A percentile compares a stretch with the other conserved stretches of the same genome.
Conservation (phyloP, 176 grass and related monocot species). For the Alloteropsis semialata region DNA sequence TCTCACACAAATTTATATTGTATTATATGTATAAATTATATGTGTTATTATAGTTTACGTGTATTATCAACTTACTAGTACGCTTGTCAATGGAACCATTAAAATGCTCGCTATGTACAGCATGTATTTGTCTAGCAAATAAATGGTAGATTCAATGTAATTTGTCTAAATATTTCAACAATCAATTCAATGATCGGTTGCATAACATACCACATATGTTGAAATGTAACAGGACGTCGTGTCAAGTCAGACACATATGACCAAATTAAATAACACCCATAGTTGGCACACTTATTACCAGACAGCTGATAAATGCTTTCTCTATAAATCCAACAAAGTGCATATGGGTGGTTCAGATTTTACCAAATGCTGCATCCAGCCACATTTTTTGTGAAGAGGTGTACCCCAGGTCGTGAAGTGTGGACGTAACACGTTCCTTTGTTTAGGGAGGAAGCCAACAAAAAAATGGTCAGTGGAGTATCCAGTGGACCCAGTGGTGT, state of each 20-base stretch:
- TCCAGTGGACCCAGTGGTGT: constrained; percentile 1
- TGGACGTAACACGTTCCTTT: background rate
- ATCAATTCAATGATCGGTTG: background rate
- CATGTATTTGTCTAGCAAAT: background rate
- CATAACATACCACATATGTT: background rate
- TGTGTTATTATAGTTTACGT: background rate
- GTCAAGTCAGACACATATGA: background rate
- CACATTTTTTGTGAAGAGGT: background rate
- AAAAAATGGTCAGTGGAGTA: background rate
- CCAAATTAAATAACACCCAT: background rate
- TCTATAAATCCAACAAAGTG: background rate
- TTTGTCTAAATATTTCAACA: background rate
- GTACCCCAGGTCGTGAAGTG: background rate
- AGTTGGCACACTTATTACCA: background rate
- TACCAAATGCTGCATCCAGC: background rate
- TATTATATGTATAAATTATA: no score
- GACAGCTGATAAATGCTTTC: background rate
- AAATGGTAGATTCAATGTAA: background rate
- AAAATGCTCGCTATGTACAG: background rate
- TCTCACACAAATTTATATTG: background rate
- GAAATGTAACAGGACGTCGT: background rate
- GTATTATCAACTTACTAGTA: background rate
- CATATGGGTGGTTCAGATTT: background rate
- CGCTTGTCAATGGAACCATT: background rate
- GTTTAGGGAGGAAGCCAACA: constrained; percentile 21